Conservation (phyloP, 78 protist genomes). For the Dictyostelium capitatum region DNA sequence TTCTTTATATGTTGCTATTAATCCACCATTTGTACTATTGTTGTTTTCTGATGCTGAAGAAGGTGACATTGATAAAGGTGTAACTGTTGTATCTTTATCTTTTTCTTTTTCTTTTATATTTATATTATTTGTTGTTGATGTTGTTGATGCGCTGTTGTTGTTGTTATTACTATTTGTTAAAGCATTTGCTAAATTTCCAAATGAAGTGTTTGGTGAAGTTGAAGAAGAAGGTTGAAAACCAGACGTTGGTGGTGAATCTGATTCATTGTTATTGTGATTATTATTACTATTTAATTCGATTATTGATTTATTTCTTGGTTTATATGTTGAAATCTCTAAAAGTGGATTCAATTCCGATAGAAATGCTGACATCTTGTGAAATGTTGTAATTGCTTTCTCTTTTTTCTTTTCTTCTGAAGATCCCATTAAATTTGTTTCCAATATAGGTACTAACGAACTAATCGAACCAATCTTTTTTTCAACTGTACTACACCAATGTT, state of each 20-base stretch:
- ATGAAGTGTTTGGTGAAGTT: neutral
- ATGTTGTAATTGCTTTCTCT: conserved; percentile 30
- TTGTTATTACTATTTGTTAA: conserved; percentile 8
- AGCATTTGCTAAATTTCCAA: conserved; percentile 1
- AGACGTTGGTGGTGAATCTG: conserved; percentile 16
- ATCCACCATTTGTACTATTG: neutral
- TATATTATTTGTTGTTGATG: neutral
- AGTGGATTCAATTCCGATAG: conserved; percentile 3
- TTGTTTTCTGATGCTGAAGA: neutral
- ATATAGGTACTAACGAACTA: neutral
- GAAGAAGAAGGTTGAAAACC: neutral
- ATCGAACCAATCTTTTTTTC: conserved; percentile 26
- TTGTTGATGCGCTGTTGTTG: neutral
- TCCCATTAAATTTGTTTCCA: neutral
- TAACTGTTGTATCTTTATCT: neutral
- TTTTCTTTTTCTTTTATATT: neutral
- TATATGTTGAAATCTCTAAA: conserved; percentile 33
- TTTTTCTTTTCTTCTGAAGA: conserved; percentile 47
- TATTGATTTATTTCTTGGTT: conserved; percentile 31
- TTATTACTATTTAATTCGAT: neutral
- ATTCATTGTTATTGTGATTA: neutral
- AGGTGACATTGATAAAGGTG: conserved; percentile 29
- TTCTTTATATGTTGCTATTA: conserved; percentile 21
- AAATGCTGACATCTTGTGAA: neutral
- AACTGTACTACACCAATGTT: conserved; percentile 62